These are phyloP conservation scores for Verticillium alfalfae DNA, from an alignment of 2,329 filamentous ascomycete genomes.

Conservation along the genomic window DNA sequence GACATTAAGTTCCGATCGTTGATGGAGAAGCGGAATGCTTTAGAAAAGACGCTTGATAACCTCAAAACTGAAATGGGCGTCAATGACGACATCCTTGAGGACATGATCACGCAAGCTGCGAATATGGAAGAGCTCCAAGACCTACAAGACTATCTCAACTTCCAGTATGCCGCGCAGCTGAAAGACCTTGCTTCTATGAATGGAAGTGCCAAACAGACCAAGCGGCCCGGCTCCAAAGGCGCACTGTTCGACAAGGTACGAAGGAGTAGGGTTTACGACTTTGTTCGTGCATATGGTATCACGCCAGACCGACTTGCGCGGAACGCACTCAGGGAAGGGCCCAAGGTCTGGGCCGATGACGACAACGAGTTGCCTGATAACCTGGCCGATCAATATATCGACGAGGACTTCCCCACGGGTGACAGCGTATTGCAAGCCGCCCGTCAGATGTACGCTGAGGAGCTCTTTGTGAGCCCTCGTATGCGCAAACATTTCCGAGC, in stretches of 20 bases:
- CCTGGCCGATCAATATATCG: conserved; percentile 73
- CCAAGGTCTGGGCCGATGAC: conserved; percentile 80
- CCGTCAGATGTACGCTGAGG: conserved; percentile 84
- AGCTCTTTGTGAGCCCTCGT: conserved; percentile 80
- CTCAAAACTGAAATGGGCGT: conserved; percentile 58
- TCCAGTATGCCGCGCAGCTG: conserved; percentile 80
- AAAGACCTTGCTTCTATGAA: conserved; percentile 69
- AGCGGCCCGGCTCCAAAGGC: conserved; percentile 78
- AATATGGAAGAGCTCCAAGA: conserved; percentile 96
- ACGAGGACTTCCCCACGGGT: conserved; percentile 69
- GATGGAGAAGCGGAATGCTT: conserved; percentile 81
- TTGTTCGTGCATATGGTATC: conserved; percentile 88
- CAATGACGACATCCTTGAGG: conserved; percentile 70
- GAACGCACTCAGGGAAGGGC: conserved; percentile 74
- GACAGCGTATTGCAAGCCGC: conserved; percentile 72
- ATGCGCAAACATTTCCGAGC: conserved; percentile 83
- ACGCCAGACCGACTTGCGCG: conserved; percentile 82
- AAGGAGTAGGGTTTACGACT: conserved; percentile 69
- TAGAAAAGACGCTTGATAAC: conserved; percentile 74
- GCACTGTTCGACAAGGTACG: conserved; percentile 80
- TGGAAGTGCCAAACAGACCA: conserved; percentile 59
- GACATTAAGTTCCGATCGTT: conserved; percentile 94
- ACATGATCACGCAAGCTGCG: conserved; percentile 72
- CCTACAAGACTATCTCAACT: conserved; percentile 92
- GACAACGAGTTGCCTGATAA: conserved; percentile 74